Evolutionary conservation across 2,329 filamentous ascomycete species (phyloP).

Genomic region (Pyricularia pennisetigena): DNA sequence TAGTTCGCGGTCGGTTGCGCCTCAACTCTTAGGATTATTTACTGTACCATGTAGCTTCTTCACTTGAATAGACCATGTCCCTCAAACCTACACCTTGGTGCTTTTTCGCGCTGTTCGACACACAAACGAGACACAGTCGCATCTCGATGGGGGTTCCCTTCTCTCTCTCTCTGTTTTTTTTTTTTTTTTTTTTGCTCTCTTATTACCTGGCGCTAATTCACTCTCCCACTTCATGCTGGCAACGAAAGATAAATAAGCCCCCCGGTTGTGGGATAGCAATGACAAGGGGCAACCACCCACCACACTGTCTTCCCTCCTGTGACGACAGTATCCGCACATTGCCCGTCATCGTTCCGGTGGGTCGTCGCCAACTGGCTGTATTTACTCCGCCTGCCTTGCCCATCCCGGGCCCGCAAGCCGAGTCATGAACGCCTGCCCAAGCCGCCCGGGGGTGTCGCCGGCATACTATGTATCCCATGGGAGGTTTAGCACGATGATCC

Average conservation of each 20-base stretch:
- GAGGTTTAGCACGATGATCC: neutral
- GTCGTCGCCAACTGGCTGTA: neutral
- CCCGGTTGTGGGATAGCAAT: neutral
- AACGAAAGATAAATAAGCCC: neutral
- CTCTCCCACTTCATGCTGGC: neutral
- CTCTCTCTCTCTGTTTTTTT: neutral
- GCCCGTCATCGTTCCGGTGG: neutral
- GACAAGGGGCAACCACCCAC: neutral
- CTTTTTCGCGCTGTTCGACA: too few species aligned
- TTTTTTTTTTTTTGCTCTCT: neutral
- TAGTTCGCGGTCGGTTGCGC: too few species aligned
- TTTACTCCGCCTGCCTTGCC: neutral
- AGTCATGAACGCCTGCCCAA: neutral
- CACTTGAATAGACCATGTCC: too few species aligned
- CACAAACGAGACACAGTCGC: too few species aligned
- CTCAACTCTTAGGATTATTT: too few species aligned
- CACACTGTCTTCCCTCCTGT: neutral
- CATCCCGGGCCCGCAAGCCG: neutral
- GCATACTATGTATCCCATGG: too few species aligned
- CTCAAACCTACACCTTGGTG: too few species aligned
- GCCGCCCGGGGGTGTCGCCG: too few species aligned
- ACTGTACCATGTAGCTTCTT: too few species aligned
- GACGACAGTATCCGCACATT: neutral
- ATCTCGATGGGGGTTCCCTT: neutral
- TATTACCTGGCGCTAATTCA: neutral